phyloP scores from a whole-genome alignment of 345 rosid genomes.

The Isatis tinctoria region DNA sequence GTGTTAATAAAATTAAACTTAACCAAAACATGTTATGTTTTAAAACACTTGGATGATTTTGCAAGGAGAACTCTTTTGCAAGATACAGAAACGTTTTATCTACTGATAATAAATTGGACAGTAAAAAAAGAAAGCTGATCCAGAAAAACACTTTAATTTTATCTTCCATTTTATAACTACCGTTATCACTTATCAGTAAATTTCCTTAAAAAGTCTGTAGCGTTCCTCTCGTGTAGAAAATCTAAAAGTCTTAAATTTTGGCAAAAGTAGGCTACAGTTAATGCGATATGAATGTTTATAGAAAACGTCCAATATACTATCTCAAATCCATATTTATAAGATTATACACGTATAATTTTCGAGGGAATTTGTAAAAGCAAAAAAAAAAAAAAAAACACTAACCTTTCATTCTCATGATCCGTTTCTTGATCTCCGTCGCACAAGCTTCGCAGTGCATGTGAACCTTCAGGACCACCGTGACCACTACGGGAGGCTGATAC shows the following conservation, averaged over 20 bases:
- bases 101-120: background rate
- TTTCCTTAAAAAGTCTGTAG: background rate
- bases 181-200: background rate
- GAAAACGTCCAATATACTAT: background rate
- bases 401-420: constrained; percentile 90
- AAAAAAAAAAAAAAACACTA: background rate
- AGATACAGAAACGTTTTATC: constrained; percentile 18
- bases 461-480: constrained; percentile 64
- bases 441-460: constrained; percentile 98
- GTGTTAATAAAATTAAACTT: too few relatives aligned
- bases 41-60: background rate
- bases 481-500: constrained; percentile 57
- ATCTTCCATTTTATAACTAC: background rate
- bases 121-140: background rate
- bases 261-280: background rate
- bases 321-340: background rate
- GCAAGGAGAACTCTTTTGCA: too few relatives aligned
- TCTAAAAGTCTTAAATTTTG: background rate
- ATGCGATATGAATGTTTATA: background rate
- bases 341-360: background rate
- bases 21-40: too few relatives aligned
- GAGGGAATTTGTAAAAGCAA: background rate
- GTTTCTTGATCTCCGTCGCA: constrained; percentile 79
- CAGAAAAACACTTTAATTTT: background rate
- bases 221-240: background rate